A percentile compares a stretch with the other conserved stretches of the same genome.
These are phyloP conservation scores for Syncephalastrum monosporum DNA, from an alignment of 371 early-diverging fungal genomes.

Conservation along the genomic window DNA sequence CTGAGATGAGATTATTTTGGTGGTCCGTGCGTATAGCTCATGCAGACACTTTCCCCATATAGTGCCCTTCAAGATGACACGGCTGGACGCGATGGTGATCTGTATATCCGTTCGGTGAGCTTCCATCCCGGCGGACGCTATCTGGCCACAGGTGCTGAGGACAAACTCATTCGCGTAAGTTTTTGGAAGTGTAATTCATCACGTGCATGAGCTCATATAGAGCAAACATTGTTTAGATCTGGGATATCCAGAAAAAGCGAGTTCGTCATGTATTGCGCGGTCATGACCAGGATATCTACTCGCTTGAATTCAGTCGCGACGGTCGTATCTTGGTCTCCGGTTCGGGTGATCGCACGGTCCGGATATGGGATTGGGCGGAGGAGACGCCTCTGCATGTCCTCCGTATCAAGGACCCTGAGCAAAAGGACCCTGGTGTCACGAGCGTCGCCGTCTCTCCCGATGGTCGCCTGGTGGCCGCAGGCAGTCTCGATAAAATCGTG, in stretches of 20 bases:
- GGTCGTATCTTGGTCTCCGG: constrained; percentile 93
- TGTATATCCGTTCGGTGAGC: constrained; percentile 93
- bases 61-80: constrained; percentile 76
- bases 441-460: constrained; percentile 89
- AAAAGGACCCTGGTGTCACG: constrained; percentile 92
- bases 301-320: constrained; percentile 92
- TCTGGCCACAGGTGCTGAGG: constrained; percentile 38
- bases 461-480: constrained; percentile 74
- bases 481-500: constrained; percentile 89
- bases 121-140: constrained; percentile 89
- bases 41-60: not conserved
- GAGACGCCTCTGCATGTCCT: constrained; percentile 73
- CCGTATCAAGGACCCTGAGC: constrained; percentile 74
- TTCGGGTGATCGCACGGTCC: constrained; percentile 89
- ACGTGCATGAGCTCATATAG: not conserved
- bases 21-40: no score
- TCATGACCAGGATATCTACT: constrained; percentile 96
- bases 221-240: constrained; percentile 32
- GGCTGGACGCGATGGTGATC: constrained; percentile 57
- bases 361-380: constrained; percentile 85
- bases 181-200: constrained; percentile 35
- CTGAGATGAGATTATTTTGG: not conserved
- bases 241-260: constrained; percentile 69
- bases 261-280: constrained; percentile 53
- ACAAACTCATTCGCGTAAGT: constrained; percentile 81